These are phyloP conservation scores for Sclerotinia nivalis DNA, from an alignment of 2,329 filamentous ascomycete species.

Conservation along the genomic window DNA sequence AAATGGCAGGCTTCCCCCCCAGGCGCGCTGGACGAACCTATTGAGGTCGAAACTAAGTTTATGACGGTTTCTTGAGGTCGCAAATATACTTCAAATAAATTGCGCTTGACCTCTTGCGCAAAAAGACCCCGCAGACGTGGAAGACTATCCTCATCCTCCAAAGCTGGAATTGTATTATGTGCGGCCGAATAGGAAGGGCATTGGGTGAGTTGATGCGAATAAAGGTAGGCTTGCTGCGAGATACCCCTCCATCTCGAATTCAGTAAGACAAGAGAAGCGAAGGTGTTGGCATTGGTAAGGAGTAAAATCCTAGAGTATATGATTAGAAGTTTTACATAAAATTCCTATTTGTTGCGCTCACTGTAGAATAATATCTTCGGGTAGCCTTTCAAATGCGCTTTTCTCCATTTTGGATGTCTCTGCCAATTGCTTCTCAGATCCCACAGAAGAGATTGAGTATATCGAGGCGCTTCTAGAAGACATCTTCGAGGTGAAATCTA, in stretches of 20 bases:
- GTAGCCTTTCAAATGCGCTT: slow-evolving; percentile 54
- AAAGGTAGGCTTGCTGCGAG: slow-evolving; percentile 64
- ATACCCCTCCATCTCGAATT: slow-evolving; percentile 66
- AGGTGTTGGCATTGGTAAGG: slow-evolving; percentile 60
- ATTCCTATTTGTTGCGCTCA: slow-evolving; percentile 45
- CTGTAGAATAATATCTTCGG: slow-evolving; percentile 71
- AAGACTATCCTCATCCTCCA: slow-evolving; percentile 53
- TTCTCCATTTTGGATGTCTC: slow-evolving; percentile 21
- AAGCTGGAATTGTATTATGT: slow-evolving; percentile 41
- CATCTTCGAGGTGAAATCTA: not conserved
- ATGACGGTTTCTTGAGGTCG: slow-evolving; percentile 70
- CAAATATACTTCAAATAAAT: slow-evolving; percentile 74
- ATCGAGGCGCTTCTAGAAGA: slow-evolving; percentile 15
- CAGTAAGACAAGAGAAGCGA: slow-evolving; percentile 65
- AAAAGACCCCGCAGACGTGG: slow-evolving; percentile 65
- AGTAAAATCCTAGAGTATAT: slow-evolving; percentile 56
- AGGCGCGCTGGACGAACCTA: slow-evolving; percentile 77
- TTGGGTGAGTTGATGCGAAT: slow-evolving; percentile 60
- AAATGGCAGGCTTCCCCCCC: slow-evolving; percentile 86
- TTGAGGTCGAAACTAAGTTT: slow-evolving; percentile 79
- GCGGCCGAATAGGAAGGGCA: slow-evolving; percentile 60
- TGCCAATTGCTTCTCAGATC: slow-evolving; percentile 7
- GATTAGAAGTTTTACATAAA: slow-evolving; percentile 20
- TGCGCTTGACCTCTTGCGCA: slow-evolving; percentile 69
- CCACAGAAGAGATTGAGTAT: slow-evolving; percentile 16